Evolutionary conservation across 345 rosid species (phyloP), one percentile per base, ranked within the genome.

Genomic region (Citrus australasica): DNA sequence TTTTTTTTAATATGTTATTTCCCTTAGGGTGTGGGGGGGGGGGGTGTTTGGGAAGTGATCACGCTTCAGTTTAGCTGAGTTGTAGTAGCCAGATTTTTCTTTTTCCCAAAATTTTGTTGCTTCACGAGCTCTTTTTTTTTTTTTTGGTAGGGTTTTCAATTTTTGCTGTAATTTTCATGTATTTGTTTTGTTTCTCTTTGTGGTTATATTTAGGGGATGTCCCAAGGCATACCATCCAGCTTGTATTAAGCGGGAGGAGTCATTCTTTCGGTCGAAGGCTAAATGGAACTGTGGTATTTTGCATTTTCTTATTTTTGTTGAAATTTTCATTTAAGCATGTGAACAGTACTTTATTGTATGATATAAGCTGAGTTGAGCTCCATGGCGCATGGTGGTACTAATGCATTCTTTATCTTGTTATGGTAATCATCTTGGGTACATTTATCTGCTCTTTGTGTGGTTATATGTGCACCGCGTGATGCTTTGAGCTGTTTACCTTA

Each of bases 161-260:
- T 76, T 40, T 9, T 71, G 48, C 79, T 76, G 77, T 78, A 63
- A 76, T 69, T 53, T 71, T 81, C 16, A 58, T 38, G 59, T 46
- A 63, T 83, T 65, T 78, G 9, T 63, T 33, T 71, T 77, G 51
- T 65, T 48, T 16, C 22, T 7, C 22, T 76, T 73, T 78, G 67
- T 22, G 32, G 30, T 55, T 35, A 40, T 27, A 21, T 24, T 75
- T 73, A 96, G 99, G 92, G 94, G 97, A 79, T 96, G 99, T 79
- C 98, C 99, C 27, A 96, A 96, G 90, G 99, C 99, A 7, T 96
- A 96, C 75, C 99, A 96, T 90, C 94, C 97, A 30, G 84, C 95
- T 72, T 96, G 99, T 84, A 92, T 96, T 60, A 96, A 92, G 83
- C 85, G 99, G 81, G 99, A 96, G 4, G 97, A 91, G 76, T 78